phyloP scores from a whole-genome alignment of 176 grass and related monocot genomes.

The Alloteropsis semialata region DNA sequence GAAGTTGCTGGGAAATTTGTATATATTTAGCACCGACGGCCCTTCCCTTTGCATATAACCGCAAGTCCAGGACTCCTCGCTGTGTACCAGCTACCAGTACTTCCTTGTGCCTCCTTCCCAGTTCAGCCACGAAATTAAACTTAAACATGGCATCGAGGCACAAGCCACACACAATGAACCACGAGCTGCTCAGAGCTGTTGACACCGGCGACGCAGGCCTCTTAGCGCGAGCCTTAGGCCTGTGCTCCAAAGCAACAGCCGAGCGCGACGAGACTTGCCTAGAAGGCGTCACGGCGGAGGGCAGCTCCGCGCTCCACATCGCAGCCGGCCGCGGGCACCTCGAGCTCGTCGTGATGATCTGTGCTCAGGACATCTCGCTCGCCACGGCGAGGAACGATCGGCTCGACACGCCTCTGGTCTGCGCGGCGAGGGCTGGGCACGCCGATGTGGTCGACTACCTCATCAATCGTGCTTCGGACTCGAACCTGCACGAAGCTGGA shows the following conservation, averaged over 20 bases:
- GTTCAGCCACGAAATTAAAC: too few relatives aligned
- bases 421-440: not conserved
- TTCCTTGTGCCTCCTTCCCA: too few relatives aligned
- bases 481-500: not conserved
- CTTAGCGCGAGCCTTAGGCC: not conserved
- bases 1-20: too few relatives aligned
- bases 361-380: not conserved
- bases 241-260: not conserved
- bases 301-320: too few relatives aligned
- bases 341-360: not conserved
- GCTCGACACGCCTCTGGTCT: conserved; percentile 1
- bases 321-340: not conserved
- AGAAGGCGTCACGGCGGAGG: not conserved
- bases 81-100: too few relatives aligned
- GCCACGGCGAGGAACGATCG: not conserved
- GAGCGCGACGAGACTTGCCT: not conserved
- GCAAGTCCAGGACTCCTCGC: too few relatives aligned
- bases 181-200: not conserved
- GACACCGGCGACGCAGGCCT: not conserved
- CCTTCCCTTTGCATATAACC: too few relatives aligned
- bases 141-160: not conserved
- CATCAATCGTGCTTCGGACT: not conserved
- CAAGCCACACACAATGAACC: not conserved
- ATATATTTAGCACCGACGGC: too few relatives aligned
- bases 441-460: not conserved